Evolutionary conservation across 176 grass and related monocot species (phyloP).

Genomic region (Poa pratensis): DNA sequence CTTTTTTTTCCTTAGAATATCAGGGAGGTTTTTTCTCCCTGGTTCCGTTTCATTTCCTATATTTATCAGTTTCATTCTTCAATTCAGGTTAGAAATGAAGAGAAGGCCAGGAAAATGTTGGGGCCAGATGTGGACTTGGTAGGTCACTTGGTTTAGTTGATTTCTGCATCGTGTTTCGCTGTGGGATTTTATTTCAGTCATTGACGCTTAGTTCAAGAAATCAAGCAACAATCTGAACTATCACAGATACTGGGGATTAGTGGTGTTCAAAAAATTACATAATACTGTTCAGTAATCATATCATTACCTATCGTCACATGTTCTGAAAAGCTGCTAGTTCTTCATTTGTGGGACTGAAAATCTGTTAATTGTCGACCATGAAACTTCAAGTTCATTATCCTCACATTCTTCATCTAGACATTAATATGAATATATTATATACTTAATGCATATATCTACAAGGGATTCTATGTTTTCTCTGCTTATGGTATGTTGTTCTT

Average conservation of each 20-base stretch:
- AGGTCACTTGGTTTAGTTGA: slow-evolving; percentile 36
- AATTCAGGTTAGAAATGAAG: slow-evolving; percentile 83
- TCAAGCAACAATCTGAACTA: slow-evolving; percentile 9
- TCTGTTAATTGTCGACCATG: neutral
- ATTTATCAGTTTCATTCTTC: slow-evolving; percentile 1
- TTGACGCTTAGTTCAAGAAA: neutral
- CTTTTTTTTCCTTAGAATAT: neutral
- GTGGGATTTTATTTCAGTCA: neutral
- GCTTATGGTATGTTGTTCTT: slow-evolving; percentile 6
- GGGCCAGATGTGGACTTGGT: slow-evolving; percentile 82
- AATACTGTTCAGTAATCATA: neutral
- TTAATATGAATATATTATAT: neutral
- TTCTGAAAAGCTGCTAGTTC: neutral
- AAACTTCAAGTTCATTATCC: neutral
- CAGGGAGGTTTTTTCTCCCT: neutral
- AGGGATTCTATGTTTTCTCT: neutral
- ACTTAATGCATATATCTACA: neutral
- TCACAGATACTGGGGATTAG: neutral
- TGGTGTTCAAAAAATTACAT: neutral
- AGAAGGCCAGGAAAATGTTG: slow-evolving; percentile 91
- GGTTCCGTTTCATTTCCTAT: neutral
- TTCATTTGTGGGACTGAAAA: neutral
- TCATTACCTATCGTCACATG: neutral
- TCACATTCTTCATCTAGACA: slow-evolving; percentile 13
- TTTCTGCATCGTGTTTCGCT: neutral